Conservation (phyloP, 1,139 yeast species). For the Pichia sp. region DNA sequence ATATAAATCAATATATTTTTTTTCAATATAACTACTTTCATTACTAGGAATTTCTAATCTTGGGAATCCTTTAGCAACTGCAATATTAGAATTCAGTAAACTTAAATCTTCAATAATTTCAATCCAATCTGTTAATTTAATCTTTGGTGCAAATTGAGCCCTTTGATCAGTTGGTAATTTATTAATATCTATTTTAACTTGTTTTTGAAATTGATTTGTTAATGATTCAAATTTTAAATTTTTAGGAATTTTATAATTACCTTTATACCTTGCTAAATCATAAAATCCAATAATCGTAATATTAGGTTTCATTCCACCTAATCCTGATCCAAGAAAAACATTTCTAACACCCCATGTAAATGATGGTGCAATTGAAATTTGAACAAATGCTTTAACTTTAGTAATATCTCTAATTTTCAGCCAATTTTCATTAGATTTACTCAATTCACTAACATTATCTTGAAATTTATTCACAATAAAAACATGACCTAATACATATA, state of each 20-base stretch:
- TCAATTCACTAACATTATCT: slow-evolving; percentile 58
- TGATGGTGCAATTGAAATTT: slow-evolving; percentile 80
- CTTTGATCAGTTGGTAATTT: slow-evolving; percentile 68
- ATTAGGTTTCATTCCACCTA: slow-evolving; percentile 97
- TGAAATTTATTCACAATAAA: slow-evolving; percentile 51
- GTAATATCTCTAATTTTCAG: slow-evolving; percentile 68
- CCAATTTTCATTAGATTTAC: slow-evolving; percentile 78
- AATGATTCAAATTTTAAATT: slow-evolving; percentile 23
- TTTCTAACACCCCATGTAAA: slow-evolving; percentile 96
- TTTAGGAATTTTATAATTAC: slow-evolving; percentile 19
- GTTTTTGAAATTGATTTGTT: slow-evolving; percentile 20
- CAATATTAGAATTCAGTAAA: slow-evolving; percentile 90
- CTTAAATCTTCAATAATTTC: slow-evolving; percentile 84
- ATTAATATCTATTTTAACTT: slow-evolving; percentile 27
- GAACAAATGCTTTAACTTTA: slow-evolving; percentile 86
- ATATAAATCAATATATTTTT: slow-evolving; percentile 72
- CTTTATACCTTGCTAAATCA: slow-evolving; percentile 40
- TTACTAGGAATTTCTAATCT: slow-evolving; percentile 36
- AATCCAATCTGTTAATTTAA: slow-evolving; percentile 80
- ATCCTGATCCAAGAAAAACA: slow-evolving; percentile 83
- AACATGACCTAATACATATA: slow-evolving; percentile 89
- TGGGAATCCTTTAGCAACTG: slow-evolving; percentile 84
- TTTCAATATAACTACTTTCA: slow-evolving; percentile 27
- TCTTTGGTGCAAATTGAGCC: slow-evolving; percentile 64
- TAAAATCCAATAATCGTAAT: slow-evolving; percentile 87